These are phyloP conservation scores for Myriosclerotinia curreyana DNA, from an alignment of 2,329 filamentous ascomycete genomes.

Conservation along the genomic window DNA sequence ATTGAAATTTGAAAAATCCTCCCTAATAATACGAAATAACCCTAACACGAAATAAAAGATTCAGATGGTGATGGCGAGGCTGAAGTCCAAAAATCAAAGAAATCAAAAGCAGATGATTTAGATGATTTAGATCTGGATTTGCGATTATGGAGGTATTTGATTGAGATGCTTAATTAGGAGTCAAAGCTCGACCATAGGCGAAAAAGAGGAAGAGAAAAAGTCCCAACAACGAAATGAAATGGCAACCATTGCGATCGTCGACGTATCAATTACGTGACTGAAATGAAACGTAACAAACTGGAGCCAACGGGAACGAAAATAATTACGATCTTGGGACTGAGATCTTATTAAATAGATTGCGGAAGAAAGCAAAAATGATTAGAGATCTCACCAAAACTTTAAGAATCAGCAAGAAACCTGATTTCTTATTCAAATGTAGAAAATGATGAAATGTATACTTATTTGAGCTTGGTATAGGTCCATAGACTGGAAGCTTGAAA, in stretches of 20 bases:
- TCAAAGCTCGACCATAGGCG: slow-evolving; percentile 28
- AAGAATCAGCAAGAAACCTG: slow-evolving; percentile 1
- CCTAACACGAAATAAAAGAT: slow-evolving; percentile 50
- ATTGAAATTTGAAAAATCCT: slow-evolving; percentile 49
- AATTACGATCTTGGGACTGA: background rate
- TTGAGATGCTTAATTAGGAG: slow-evolving; percentile 23
- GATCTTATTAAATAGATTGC: background rate
- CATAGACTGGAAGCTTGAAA: background rate
- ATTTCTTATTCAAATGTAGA: background rate
- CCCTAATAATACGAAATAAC: too few relatives aligned
- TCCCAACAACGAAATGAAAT: background rate
- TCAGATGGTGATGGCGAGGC: slow-evolving; percentile 52
- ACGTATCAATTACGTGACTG: background rate
- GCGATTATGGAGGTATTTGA: slow-evolving; percentile 28
- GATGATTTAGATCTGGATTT: background rate
- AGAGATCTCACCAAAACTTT: background rate
- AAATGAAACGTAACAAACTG: background rate
- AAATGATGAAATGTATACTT: background rate
- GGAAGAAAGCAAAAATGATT: background rate
- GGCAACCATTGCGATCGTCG: background rate
- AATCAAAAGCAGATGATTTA: slow-evolving; percentile 36
- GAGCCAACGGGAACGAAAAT: background rate
- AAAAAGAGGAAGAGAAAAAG: slow-evolving; percentile 11
- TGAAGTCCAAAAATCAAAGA: slow-evolving; percentile 38
- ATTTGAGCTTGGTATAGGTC: background rate